Evolutionary conservation across 345 rosid species (phyloP), one percentile per base, ranked within the genome.

Genomic region (Alliaria petiolata): DNA sequence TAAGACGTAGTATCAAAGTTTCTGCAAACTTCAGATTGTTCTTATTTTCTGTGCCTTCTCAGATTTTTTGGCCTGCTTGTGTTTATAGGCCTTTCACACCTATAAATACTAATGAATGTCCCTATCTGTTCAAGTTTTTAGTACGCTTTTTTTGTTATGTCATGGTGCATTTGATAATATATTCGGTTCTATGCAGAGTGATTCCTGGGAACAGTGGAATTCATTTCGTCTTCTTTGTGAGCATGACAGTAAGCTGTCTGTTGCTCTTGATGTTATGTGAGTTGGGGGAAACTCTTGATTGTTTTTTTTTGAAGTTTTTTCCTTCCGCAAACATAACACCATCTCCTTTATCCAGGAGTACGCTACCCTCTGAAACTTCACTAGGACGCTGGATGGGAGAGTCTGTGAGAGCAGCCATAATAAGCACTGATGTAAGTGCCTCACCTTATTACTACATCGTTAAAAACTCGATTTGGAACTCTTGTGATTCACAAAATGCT

Each of bases 381-480:
- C 85, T 88, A 56, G 87, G 86, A 35, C 88, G 98, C 58, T 95
- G 99, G 99, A 85, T 89, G 86, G 99, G 99, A 74, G 99, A 95
- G 81, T 71, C 97, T 77, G 90, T 95, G 61, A 86, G 88, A 71
- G 90, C 90, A 58, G 93, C 89, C 81, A 82, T 95, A 67, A 17
- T 88, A 72, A 81, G 79, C 75, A 95, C 91, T 64, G 88, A 88
- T 81, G 98, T 90, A 79, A 80, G 76, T 50, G 43, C 15, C 57
- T 69, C 50, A 19, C 17, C 30, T 62, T 43, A 11, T 39, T 39
- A 1, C 53, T 47, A 25, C 38, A 40, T 40, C 11, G 16, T 54
- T 30, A 25, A 4, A 54, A 28, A 17, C 8, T 54, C 5, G 22
- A 15, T 7, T 54, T 50, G 47, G 47, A 39, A 25, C 7, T 38